These are phyloP conservation scores for Aureobasidium namibiae DNA, from an alignment of 2,329 filamentous ascomycete species.

Conservation along the genomic window DNA sequence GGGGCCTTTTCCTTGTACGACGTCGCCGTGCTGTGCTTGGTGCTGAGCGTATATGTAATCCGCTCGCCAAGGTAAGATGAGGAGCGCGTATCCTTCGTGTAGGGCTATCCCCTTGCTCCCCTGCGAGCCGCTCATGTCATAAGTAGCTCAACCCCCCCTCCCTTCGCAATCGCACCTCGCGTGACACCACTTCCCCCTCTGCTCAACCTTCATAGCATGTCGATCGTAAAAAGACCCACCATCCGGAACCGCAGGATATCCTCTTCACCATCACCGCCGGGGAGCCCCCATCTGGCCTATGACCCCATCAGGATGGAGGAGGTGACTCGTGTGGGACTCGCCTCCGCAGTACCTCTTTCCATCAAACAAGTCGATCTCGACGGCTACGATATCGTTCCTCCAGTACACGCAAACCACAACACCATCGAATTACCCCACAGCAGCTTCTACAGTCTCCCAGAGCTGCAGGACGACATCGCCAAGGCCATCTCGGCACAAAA, in stretches of 20 bases:
- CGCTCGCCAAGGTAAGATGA: slow-evolving; percentile 8
- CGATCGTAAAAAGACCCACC: slow-evolving; percentile 4
- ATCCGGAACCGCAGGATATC: not conserved
- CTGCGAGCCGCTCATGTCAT: not conserved
- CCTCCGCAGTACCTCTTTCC: not conserved
- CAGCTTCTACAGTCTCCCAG: not conserved
- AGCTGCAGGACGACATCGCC: slow-evolving; percentile 2
- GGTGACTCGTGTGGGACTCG: not conserved
- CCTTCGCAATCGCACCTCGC: not conserved
- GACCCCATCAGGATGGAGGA: not conserved
- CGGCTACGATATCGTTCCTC: slow-evolving; percentile 4
- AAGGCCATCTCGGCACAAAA: slow-evolving; percentile 1
- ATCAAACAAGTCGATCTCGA: slow-evolving; percentile 9
- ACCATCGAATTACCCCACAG: not conserved
- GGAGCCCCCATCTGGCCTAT: not conserved
- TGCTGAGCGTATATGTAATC: slow-evolving; percentile 3
- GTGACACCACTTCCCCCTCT: not conserved
- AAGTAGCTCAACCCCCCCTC: not conserved
- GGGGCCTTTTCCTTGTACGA: slow-evolving; percentile 2
- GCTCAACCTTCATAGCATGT: not conserved
- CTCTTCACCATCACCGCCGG: not conserved
- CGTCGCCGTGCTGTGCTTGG: no score
- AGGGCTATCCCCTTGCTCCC: slow-evolving; percentile 7
- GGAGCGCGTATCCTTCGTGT: not conserved
- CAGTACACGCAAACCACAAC: not conserved